Evolutionary conservation across 345 rosid genomes (phyloP).

Genomic region (Acer negundo): DNA sequence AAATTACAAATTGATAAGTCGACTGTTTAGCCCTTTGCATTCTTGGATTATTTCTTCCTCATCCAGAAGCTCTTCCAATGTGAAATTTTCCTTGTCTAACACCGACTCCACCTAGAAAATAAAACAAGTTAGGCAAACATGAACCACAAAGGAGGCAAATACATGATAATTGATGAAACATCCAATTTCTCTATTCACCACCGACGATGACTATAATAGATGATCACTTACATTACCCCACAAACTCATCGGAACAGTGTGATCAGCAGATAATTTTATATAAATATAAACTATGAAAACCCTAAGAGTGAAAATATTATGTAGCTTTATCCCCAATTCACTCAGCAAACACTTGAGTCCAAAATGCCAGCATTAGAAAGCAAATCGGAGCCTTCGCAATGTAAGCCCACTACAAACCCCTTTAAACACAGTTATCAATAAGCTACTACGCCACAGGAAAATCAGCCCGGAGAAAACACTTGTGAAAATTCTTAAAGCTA

Average conservation of each 20-base stretch:
- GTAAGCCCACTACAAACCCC: not conserved
- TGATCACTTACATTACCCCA: not conserved
- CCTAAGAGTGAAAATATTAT: not conserved
- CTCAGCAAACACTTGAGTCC: not conserved
- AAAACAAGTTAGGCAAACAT: not conserved
- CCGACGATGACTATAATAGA: not conserved
- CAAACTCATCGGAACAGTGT: not conserved
- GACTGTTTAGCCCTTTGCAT: constrained; percentile 97
- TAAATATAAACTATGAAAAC: not conserved
- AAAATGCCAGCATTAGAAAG: constrained; percentile 1
- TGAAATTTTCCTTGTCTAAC: constrained; percentile 84
- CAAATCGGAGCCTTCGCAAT: not conserved
- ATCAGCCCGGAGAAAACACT: not conserved
- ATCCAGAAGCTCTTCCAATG: constrained; percentile 96
- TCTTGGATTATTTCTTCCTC: constrained; percentile 99
- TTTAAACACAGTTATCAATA: not conserved
- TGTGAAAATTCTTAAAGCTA: not conserved
- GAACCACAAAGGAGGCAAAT: not conserved
- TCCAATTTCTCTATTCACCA: not conserved
- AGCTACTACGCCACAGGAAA: not conserved
- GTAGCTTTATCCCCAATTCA: not conserved
- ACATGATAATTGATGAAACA: not conserved
- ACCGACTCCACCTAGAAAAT: constrained; percentile 78
- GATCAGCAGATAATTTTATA: not conserved
- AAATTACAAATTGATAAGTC: constrained; percentile 89